Conservation (phyloP, 805 yeast genomes). For the Barnettozyma siamensis region DNA sequence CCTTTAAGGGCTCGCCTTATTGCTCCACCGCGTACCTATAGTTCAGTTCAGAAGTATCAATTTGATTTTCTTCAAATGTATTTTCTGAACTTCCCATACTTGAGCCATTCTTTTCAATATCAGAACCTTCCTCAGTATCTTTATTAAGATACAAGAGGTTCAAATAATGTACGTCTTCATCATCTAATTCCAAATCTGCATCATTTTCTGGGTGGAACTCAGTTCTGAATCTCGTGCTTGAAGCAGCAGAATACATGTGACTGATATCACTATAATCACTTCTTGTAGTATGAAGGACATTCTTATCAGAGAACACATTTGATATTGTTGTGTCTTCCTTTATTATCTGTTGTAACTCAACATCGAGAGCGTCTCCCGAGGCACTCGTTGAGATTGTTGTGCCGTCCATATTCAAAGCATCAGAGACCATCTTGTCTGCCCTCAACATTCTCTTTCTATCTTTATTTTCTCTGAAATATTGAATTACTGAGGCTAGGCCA, state of each 20-base stretch:
- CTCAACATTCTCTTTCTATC: slow-evolving; percentile 18
- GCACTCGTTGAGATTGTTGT: neutral
- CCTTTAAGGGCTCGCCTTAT: too few relatives aligned
- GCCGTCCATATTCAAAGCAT: slow-evolving; percentile 8
- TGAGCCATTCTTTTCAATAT: neutral
- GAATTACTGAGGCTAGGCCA: slow-evolving; percentile 30
- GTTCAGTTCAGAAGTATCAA: slow-evolving; percentile 1
- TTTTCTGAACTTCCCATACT: neutral
- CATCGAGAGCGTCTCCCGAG: slow-evolving; percentile 16
- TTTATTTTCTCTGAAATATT: slow-evolving; percentile 16
- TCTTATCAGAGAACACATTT: slow-evolving; percentile 17
- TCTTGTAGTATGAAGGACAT: neutral
- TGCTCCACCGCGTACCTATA: slow-evolving; percentile 8
- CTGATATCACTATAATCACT: neutral
- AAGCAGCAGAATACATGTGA: slow-evolving; percentile 3
- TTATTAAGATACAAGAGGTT: slow-evolving; percentile 16
- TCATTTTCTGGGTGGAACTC: too few relatives aligned
- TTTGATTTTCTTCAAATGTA: neutral
- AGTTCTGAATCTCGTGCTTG: slow-evolving; percentile 4
- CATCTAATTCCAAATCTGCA: slow-evolving; percentile 18
- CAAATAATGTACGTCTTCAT: slow-evolving; percentile 22
- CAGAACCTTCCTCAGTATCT: neutral
- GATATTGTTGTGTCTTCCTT: slow-evolving; percentile 14
- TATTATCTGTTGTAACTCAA: slow-evolving; percentile 22
- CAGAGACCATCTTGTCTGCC: slow-evolving; percentile 21